Conservation (phyloP, 2,329 filamentous ascomycete genomes). For the Clarireedia hainanense region DNA sequence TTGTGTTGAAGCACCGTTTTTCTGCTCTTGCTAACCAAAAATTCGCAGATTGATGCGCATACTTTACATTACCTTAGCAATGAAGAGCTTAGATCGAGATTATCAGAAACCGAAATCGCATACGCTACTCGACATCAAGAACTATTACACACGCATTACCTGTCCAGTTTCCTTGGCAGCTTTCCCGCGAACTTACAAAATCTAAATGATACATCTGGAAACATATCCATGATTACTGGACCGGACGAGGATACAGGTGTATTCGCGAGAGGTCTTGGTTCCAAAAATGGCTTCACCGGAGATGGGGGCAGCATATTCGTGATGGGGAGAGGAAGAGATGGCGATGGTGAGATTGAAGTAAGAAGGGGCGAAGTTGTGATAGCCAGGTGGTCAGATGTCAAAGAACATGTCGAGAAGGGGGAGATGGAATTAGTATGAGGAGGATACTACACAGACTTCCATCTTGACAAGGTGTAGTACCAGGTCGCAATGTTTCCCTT, state of each 20-base stretch:
- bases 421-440: slow-evolving; percentile 24
- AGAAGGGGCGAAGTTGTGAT: slow-evolving; percentile 25
- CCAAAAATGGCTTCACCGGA: slow-evolving; percentile 46
- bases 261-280: slow-evolving; percentile 65
- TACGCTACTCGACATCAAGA: slow-evolving; percentile 83
- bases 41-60: slow-evolving; percentile 80
- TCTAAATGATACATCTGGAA: slow-evolving; percentile 83
- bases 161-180: slow-evolving; percentile 71
- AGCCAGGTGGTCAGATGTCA: slow-evolving; percentile 33
- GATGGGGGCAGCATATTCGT: slow-evolving; percentile 82
- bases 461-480: background rate
- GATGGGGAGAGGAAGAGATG: slow-evolving; percentile 58
- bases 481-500: background rate
- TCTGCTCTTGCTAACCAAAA: slow-evolving; percentile 72
- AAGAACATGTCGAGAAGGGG: slow-evolving; percentile 15
- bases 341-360: slow-evolving; percentile 51
- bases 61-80: slow-evolving; percentile 64
- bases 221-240: slow-evolving; percentile 84
- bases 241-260: slow-evolving; percentile 80
- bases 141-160: slow-evolving; percentile 77
- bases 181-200: slow-evolving; percentile 76
- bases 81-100: slow-evolving; percentile 45
- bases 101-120: slow-evolving; percentile 69
- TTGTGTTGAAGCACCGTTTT: background rate
- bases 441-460: background rate